Percentiles rank a stretch among this genome's conserved stretches.
Evolutionary conservation across 1,139 yeast genomes (phyloP).

Genomic region (Martiniozyma asiatica): DNA sequence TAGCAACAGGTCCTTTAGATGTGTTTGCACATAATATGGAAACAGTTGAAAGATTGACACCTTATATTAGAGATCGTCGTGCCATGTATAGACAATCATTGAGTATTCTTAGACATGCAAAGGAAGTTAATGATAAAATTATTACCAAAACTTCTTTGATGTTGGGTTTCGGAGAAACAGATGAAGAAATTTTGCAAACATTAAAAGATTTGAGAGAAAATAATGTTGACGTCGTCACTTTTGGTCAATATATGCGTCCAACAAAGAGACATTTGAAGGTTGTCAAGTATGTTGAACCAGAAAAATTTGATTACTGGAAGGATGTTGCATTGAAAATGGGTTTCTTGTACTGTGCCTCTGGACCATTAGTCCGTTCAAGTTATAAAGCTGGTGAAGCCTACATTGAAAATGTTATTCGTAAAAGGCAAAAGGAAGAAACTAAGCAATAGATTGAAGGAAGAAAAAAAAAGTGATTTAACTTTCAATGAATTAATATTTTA

Average conservation of each 20-base stretch:
- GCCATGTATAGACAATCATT: conserved; percentile 91
- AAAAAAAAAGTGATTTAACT: too few relatives aligned
- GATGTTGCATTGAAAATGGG: conserved; percentile 82
- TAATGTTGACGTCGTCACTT: conserved; percentile 88
- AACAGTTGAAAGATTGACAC: conserved; percentile 91
- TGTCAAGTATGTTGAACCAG: conserved; percentile 91
- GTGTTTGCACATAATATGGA: conserved; percentile 97
- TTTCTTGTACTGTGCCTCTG: conserved; percentile 91
- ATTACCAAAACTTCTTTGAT: conserved; percentile 90
- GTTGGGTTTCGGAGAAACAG: conserved; percentile 96
- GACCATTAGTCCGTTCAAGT: conserved; percentile 91
- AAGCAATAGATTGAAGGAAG: too few relatives aligned
- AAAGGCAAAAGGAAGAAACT: conserved; percentile 52
- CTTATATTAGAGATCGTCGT: conserved; percentile 89
- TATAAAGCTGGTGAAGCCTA: conserved; percentile 98
- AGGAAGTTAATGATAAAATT: conserved; percentile 58
- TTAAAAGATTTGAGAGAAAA: conserved; percentile 61
- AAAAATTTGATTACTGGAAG: conserved; percentile 89
- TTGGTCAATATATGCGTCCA: conserved; percentile 99
- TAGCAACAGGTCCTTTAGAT: conserved; percentile 83
- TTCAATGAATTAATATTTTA: too few relatives aligned
- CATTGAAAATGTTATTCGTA: conserved; percentile 83
- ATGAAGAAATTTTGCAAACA: conserved; percentile 72
- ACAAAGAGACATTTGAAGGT: conserved; percentile 98
- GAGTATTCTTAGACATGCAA: conserved; percentile 67